Percentiles rank a stretch among this genome's conserved stretches.
phyloP scores from a whole-genome alignment of 371 early-diverging fungal genomes.

The Saksenaea oblongispora region DNA sequence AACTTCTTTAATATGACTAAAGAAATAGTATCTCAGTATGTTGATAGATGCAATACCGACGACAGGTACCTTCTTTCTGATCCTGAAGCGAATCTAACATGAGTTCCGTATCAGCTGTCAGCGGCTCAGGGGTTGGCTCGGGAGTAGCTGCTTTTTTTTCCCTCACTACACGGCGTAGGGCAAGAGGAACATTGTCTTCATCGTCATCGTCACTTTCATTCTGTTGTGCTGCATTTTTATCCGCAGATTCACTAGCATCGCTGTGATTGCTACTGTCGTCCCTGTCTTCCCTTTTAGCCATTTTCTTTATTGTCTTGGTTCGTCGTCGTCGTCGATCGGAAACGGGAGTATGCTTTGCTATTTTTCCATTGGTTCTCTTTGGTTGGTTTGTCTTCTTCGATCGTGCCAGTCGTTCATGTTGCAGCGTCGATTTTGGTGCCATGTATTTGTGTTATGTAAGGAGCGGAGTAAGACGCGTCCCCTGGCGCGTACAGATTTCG shows the following conservation, averaged over 20 bases:
- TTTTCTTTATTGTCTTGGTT: neutral
- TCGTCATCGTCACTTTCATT: constrained; percentile 10
- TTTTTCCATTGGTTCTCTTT: neutral
- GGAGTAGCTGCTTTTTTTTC: neutral
- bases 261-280: neutral
- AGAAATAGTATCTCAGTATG: neutral
- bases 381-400: neutral
- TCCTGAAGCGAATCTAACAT: constrained; percentile 5
- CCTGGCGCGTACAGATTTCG: neutral
- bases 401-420: neutral
- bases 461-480: neutral
- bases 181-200: constrained; percentile 19
- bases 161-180: constrained; percentile 11
- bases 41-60: neutral
- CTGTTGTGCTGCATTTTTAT: neutral
- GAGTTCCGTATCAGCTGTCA: neutral
- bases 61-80: neutral
- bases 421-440: neutral
- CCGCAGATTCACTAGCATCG: neutral
- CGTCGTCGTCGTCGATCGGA: neutral
- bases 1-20: constrained; percentile 1
- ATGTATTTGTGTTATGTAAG: neutral
- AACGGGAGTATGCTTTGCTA: neutral
- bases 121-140: neutral
- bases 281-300: neutral